Base-by-base conservation (phyloP, 2,329 filamentous ascomycete species). In the Rachicladosporium sp. region DNA sequence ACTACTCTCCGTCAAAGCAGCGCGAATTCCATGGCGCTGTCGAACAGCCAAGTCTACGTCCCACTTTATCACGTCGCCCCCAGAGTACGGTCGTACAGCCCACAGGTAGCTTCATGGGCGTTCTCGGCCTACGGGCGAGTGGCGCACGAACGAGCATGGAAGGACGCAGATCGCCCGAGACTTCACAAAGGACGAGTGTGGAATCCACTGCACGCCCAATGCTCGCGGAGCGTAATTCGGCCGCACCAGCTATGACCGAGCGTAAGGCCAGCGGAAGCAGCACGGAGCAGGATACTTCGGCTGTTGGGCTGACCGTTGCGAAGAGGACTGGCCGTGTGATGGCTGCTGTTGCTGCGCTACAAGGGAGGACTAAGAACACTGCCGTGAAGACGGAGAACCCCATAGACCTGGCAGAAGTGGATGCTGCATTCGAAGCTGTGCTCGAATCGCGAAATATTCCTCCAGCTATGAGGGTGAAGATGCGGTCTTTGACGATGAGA, bases 381-480 rank as follows among this genome's bases (percentile, higher is more conserved):
- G 49, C 39, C 10, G 39, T 42, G 45, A 64, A 65, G 33, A 60
- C 69, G 57, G 60, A 68, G 58, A 49, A 61, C 49, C 64, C 64
- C 37, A 57, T 72, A 40, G 57, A 76, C 48, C 62, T 66, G 1
- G 71, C 71, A 47, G 63, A 68, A n/a, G 65, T 76, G 4, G 80
- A 83, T 49, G 67, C 63, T 36, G 74, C 74, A 35, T 80, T 80
- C 43, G 76, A 80, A 51, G 68, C 69, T 36, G 67, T 80, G 27
- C 56, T 80, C 50, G 86, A 94, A 57, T 78, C 88, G 11, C 76
- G 89, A 47, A 94, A 96, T 53, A 93, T 96, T 40, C 88, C 89
- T 3, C 84, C 93, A 54, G 83, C 94, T 47, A 87, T 94, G 69
- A 74, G 89, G 40, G 86, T 89, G 60, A 93, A 93, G 65, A 95